These are phyloP conservation scores for Penicillium sp. DNA, from an alignment of 2,329 filamentous ascomycete genomes.

Conservation along the genomic window DNA sequence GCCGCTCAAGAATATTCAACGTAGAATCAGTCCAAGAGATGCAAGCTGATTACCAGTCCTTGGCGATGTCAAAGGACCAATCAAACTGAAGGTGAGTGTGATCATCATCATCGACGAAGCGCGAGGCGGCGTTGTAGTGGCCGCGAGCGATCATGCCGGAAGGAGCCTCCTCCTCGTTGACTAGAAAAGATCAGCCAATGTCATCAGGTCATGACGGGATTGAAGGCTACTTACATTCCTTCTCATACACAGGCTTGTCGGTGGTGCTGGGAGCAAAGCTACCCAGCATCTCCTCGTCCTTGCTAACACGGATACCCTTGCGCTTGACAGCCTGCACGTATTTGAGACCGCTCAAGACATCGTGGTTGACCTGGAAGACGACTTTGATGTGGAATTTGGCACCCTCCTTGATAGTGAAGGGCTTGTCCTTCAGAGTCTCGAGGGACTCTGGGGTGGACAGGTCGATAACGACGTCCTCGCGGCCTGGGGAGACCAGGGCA, in stretches of 20 bases:
- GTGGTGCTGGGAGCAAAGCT: conserved; percentile 92
- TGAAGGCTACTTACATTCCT: conserved; percentile 67
- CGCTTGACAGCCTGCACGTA: conserved; percentile 93
- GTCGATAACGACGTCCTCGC: conserved; percentile 81
- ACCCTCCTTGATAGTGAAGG: conserved; percentile 97
- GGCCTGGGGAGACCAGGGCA: conserved; percentile 78
- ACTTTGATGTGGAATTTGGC: conserved; percentile 91
- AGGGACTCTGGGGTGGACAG: conserved; percentile 70
- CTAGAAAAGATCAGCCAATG: conserved; percentile 43
- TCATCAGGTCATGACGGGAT: background rate
- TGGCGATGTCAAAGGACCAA: conserved; percentile 94
- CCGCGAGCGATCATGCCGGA: conserved; percentile 85
- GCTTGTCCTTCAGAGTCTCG: conserved; percentile 75
- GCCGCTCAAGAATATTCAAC: conserved; percentile 24
- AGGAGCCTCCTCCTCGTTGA: conserved; percentile 87
- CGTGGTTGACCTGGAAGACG: conserved; percentile 91
- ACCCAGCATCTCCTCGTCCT: conserved; percentile 97
- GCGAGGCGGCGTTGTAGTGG: conserved; percentile 82
- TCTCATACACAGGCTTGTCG: conserved; percentile 77
- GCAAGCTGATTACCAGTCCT: conserved; percentile 65
- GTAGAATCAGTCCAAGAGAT: conserved; percentile 8
- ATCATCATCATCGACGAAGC: conserved; percentile 93
- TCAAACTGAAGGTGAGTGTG: conserved; percentile 86
- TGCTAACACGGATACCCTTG: conserved; percentile 79
- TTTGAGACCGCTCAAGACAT: conserved; percentile 90